Base-by-base conservation (phyloP, 331 rosid species). In the Arachis monticola region DNA sequence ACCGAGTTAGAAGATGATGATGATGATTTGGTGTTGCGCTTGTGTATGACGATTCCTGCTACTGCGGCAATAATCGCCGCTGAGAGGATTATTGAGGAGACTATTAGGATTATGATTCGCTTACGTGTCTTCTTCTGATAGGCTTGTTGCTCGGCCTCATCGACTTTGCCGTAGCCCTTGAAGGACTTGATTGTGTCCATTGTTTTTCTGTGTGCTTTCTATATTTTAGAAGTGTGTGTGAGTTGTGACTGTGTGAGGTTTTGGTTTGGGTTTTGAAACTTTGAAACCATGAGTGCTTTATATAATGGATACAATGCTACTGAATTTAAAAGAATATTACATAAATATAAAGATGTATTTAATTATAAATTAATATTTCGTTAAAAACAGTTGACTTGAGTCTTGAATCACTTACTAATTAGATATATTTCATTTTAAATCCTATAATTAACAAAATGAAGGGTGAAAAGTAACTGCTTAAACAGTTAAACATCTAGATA, bases 131-230 rank as follows among this genome's bases (percentile, higher is more conserved):
- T 91, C 11, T 74, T 82, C 38, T 61, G 48, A 59, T 70, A 89
- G 11, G 91, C 84, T 79, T 81, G 83, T 17, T 91, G 85, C 74
- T 91, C 93, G 10, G 78, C 42, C 69, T 84, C 95, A 63, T 89
- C 90, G 0, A 86, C 91, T 70, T 89, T 86, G 69, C 88, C 93
- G 9, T 89, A 89, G 2, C 95, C 90, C 68, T 87, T 89, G 80
- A 91, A 87, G 74, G 95, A 91, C 56, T 83, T 64, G 11, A 83
- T 81, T 0, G 91, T 72, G 35, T 89, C 91, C 97, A 89, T 88
- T 4, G 9, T 40, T 13, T 12, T 50, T 22, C 27, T 0, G 27
- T 22, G 27, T 22, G 27, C 27, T 22, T 22, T 22, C 27, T 22
- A 22, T 22, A 22, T 22, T 22, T 35, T 35, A 35, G 40, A 35